Percentiles rank a stretch among this genome's conserved stretches.
phyloP scores from a whole-genome alignment of 2,329 filamentous ascomycete species.

The Alternaria angustiovoidea region DNA sequence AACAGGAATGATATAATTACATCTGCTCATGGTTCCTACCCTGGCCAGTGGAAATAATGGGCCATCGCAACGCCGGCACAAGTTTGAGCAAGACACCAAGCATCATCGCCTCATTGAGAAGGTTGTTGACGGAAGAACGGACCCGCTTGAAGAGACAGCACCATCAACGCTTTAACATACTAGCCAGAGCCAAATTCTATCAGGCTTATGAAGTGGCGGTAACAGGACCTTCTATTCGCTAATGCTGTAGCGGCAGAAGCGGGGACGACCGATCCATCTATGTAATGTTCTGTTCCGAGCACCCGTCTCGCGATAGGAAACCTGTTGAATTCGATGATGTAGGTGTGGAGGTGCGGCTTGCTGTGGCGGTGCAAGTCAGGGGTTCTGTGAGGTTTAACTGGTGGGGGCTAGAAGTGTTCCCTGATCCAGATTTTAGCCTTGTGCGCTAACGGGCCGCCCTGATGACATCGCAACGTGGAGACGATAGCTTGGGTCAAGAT shows the following conservation, averaged over 20 bases:
- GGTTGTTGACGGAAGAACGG: constrained; percentile 2
- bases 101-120: constrained; percentile 11
- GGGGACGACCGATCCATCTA: constrained; percentile 2
- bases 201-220: constrained; percentile 1
- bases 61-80: constrained; percentile 11
- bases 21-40: constrained; percentile 5
- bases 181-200: not conserved
- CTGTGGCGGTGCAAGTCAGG: constrained; percentile 7
- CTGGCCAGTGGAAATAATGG: not conserved
- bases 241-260: constrained; percentile 1
- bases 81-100: constrained; percentile 10
- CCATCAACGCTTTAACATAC: constrained; percentile 1
- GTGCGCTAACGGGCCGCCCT: constrained; percentile 3
- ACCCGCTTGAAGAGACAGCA: constrained; percentile 1
- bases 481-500: not conserved
- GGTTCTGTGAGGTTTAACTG: not conserved
- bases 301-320: constrained; percentile 7
- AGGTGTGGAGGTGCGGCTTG: constrained; percentile 5
- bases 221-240: not conserved
- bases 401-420: not conserved
- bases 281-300: constrained; percentile 5
- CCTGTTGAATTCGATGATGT: constrained; percentile 8
- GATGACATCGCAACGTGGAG: constrained; percentile 3
- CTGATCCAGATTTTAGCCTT: not conserved
- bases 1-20: constrained; percentile 1